phyloP scores from a whole-genome alignment of 257 asterid genomes.

The Striga asiatica region DNA sequence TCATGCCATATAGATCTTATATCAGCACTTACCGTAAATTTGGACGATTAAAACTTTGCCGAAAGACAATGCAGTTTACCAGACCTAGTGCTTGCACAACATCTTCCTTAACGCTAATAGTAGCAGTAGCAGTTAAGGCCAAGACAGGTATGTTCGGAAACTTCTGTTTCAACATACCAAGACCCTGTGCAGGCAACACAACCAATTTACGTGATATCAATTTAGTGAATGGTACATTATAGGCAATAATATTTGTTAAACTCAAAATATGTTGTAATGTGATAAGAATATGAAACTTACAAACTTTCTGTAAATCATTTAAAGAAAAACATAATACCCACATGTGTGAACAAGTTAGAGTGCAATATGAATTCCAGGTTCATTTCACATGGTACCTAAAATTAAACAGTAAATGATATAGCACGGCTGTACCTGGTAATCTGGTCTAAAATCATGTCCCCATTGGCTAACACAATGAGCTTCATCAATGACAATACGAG shows the following conservation, averaged over 20 bases:
- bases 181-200: conserved; percentile 53
- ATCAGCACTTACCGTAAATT: conserved; percentile 56
- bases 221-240: background rate
- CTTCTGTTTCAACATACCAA: conserved; percentile 86
- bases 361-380: background rate
- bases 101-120: conserved; percentile 92
- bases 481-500: conserved; percentile 96
- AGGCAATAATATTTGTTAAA: conserved; percentile 2
- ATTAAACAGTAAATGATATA: conserved; percentile 10
- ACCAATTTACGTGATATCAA: conserved; percentile 19
- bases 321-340: background rate
- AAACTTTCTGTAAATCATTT: background rate
- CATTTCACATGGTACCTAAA: background rate
- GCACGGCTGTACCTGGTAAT: conserved; percentile 62
- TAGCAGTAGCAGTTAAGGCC: conserved; percentile 98
- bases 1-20: conserved; percentile 10
- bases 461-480: conserved; percentile 99
- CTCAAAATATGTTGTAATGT: conserved; percentile 3
- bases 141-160: conserved; percentile 83
- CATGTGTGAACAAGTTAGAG: background rate
- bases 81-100: conserved; percentile 99
- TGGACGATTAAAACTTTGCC: conserved; percentile 95
- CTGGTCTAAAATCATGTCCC: conserved; percentile 99
- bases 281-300: conserved; percentile 2
- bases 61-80: conserved; percentile 77